Conservation (phyloP, 345 rosid genomes). For the Dipteronia sinensis region DNA sequence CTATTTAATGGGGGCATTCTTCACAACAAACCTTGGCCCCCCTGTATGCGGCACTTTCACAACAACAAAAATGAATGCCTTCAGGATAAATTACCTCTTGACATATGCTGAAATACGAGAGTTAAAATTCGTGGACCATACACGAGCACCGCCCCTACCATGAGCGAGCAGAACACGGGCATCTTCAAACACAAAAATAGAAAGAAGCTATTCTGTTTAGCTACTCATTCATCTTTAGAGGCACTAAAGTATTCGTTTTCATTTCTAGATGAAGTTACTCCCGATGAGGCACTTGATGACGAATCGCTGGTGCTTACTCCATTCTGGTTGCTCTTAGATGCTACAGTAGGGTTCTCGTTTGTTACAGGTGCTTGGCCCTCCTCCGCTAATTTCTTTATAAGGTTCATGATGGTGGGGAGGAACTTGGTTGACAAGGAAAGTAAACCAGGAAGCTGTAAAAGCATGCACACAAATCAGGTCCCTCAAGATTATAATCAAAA, state of each 20-base stretch:
- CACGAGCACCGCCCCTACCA: constrained; percentile 1
- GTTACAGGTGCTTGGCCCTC: constrained; percentile 64
- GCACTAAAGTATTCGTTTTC: constrained; percentile 44
- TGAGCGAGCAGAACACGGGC: constrained; percentile 20
- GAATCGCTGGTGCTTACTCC: constrained; percentile 42
- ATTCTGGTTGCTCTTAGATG: constrained; percentile 39
- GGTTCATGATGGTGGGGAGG: constrained; percentile 90
- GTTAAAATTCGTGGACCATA: constrained; percentile 17
- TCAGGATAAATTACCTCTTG: constrained; percentile 28
- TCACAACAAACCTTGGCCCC: constrained; percentile 19
- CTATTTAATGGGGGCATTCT: constrained; percentile 33
- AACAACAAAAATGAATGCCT: constrained; percentile 55
- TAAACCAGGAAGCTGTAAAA: constrained; percentile 82
- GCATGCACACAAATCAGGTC: constrained; percentile 13
- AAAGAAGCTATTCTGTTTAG: neutral
- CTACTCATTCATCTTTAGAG: constrained; percentile 64
- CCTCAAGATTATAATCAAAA: neutral
- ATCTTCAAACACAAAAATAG: constrained; percentile 15
- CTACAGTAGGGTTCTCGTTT: constrained; percentile 34
- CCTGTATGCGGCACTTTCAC: constrained; percentile 34
- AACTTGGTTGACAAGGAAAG: constrained; percentile 80
- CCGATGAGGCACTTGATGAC: constrained; percentile 59
- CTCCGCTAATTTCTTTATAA: constrained; percentile 74
- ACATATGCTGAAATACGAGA: constrained; percentile 14
- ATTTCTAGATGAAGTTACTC: constrained; percentile 38